Conservation (phyloP, 177 flowering plant genomes). For the Vitis hybrid region DNA sequence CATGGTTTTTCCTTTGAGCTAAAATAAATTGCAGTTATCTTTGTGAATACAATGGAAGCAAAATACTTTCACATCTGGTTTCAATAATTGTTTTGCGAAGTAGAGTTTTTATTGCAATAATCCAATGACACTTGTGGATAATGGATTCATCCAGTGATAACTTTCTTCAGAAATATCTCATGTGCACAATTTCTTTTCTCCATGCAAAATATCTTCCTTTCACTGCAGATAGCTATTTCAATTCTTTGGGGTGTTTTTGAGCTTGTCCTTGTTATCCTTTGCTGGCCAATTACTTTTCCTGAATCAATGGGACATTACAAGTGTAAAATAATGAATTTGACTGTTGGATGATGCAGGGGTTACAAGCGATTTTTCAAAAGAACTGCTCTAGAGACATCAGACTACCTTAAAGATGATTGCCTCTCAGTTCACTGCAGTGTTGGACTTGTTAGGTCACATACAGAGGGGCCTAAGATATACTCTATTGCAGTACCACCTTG, state of each 20-base stretch:
- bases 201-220: too few relatives aligned
- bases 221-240: neutral
- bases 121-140: too few relatives aligned
- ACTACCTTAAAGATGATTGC: slow-evolving; percentile 72
- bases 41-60: too few relatives aligned
- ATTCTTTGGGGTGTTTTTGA: neutral
- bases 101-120: too few relatives aligned
- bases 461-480: slow-evolving; percentile 57
- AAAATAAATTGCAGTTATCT: too few relatives aligned
- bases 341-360: slow-evolving; percentile 50
- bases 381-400: slow-evolving; percentile 55
- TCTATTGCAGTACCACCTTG: slow-evolving; percentile 54
- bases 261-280: neutral
- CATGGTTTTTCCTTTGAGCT: neutral
- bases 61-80: too few relatives aligned
- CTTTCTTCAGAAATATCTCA: too few relatives aligned
- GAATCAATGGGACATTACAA: too few relatives aligned
- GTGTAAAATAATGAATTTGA: neutral
- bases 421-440: slow-evolving; percentile 61
- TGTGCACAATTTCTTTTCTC: too few relatives aligned
- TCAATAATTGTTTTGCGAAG: too few relatives aligned
- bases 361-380: slow-evolving; percentile 69
- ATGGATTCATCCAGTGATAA: too few relatives aligned
- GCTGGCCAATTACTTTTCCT: neutral
- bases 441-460: slow-evolving; percentile 60